Conservation (phyloP, 2,329 filamentous ascomycete genomes). For the Cladobotryum protrusum region DNA sequence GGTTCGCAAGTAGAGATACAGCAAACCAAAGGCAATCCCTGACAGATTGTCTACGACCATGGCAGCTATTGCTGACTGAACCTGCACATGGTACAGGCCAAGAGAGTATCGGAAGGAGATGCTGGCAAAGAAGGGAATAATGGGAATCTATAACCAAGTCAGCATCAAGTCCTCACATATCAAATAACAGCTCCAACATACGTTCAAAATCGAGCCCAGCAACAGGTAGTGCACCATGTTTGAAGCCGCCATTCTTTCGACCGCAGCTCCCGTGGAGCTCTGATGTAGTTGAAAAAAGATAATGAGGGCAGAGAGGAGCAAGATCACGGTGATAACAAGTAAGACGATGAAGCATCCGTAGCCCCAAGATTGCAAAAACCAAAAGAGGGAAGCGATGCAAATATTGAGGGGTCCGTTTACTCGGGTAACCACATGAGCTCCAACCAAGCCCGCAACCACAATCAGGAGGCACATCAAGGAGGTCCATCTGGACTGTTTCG, state of each 20-base stretch:
- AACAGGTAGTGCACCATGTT: conserved; percentile 64
- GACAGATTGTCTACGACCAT: too few species aligned
- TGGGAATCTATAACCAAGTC: conserved; percentile 38
- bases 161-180: background rate
- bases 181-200: conserved; percentile 30
- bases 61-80: too few species aligned
- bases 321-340: conserved; percentile 40
- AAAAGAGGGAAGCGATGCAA: conserved; percentile 63
- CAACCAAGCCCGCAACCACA: conserved; percentile 41
- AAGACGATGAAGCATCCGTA: conserved; percentile 50
- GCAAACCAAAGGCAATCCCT: too few species aligned
- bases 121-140: conserved; percentile 59
- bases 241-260: conserved; percentile 58
- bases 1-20: too few species aligned
- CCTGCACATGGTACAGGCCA: too few species aligned
- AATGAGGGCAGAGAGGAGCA: conserved; percentile 44
- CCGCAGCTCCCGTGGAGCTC: conserved; percentile 47
- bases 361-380: conserved; percentile 59
- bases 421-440: conserved; percentile 53
- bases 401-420: conserved; percentile 49
- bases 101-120: conserved; percentile 31
- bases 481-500: conserved; percentile 53
- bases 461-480: conserved; percentile 28
- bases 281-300: conserved; percentile 54
- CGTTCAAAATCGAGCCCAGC: conserved; percentile 51